These are phyloP conservation scores for Plectosphaerella sp. DNA, from an alignment of 2,329 filamentous ascomycete species.

Conservation along the genomic window DNA sequence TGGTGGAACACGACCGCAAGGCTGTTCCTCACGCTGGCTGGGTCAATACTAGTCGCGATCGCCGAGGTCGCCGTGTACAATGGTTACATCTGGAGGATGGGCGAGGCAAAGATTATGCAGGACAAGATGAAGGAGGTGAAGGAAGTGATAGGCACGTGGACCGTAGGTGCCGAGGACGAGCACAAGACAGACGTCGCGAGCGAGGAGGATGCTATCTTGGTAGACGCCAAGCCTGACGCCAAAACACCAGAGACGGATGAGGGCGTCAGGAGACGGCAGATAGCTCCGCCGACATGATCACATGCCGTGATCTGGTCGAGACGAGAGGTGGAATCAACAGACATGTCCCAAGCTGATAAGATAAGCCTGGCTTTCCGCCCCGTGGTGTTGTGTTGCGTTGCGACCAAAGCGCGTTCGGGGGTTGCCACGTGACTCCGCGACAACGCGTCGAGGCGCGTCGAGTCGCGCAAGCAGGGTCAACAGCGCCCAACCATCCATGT, in stretches of 20 bases:
- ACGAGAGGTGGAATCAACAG: background rate
- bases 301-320: background rate
- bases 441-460: background rate
- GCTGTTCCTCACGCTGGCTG: slow-evolving; percentile 66
- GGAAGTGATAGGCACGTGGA: slow-evolving; percentile 69
- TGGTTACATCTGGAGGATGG: slow-evolving; percentile 68
- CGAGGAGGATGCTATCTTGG: background rate
- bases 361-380: background rate
- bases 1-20: slow-evolving; percentile 72
- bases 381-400: too few species aligned
- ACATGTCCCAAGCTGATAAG: background rate
- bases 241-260: slow-evolving; percentile 5
- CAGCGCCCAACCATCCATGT: background rate
- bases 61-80: slow-evolving; percentile 76
- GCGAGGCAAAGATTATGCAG: slow-evolving; percentile 62
- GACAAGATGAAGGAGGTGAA: slow-evolving; percentile 59
- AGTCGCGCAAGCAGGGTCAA: background rate
- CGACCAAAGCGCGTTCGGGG: too few species aligned
- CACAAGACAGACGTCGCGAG: slow-evolving; percentile 14
- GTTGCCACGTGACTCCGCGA: slow-evolving; percentile 1
- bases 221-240: slow-evolving; percentile 7
- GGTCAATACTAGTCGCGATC: slow-evolving; percentile 64
- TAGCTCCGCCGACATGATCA: background rate
- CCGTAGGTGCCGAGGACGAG: slow-evolving; percentile 40
- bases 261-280: slow-evolving; percentile 6